Evolutionary conservation across 1,139 yeast genomes (phyloP), one percentile per base, ranked within the genome.

Genomic region (Meyerozyma elateridarum): DNA sequence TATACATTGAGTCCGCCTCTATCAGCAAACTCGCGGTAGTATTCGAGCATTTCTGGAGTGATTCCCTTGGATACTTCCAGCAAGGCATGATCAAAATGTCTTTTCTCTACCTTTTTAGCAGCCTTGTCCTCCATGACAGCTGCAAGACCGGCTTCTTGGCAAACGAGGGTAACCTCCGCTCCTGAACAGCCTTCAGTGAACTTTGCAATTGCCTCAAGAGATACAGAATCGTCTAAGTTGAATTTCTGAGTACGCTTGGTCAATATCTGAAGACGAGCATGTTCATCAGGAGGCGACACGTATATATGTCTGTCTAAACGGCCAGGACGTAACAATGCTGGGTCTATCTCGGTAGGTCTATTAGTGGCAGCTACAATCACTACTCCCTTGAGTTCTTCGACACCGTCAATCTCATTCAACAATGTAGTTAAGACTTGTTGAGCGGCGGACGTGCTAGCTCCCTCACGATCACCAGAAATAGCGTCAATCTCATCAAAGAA

Each of bases 401-500:
- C 91, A 51, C 98, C 98, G 52, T 91, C 98, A 46, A 91, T 85
- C 55, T 91, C 97, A 49, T 88, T 91, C 48, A 91, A 69, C 44
- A 91, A 62, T 0, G 97, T 83, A 1, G 96, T 89, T 39, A 91
- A 64, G 0, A 91, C 96, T 46, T 93, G 83, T 42, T 77, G 87
- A 0, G 91, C 79, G 1, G 94, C 94, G 12, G 81, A 72, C 0
- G 85, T 77, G 1, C 77, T 63, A 14, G 55, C 51, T 20, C 68
- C 71, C 8, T 70, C 73, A 46, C 98, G 68, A 36, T 83, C 81
- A 1, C 85, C 76, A 6, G 95, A 79, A 22, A 91, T 64, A 0
- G 97, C 96, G 58, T 91, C 98, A 33, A 91, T 87, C 56, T 91
- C 98, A 61, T 89, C 97, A 50, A 89, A 88, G 49, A 89, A 89